Conservation (phyloP, 331 rosid genomes). For the Arachis monticola region DNA sequence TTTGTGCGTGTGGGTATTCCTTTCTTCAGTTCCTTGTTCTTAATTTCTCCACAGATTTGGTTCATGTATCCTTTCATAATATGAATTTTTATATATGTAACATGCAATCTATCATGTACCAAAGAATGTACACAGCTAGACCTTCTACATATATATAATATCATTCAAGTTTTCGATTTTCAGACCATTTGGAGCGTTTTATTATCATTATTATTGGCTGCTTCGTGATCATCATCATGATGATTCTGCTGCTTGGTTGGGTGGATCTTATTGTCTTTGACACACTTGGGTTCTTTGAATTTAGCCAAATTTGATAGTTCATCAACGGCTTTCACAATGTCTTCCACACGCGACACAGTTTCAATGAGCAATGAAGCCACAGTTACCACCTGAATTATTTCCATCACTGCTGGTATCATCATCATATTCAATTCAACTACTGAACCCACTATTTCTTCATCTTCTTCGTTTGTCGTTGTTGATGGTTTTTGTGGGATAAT, state of each 20-base stretch:
- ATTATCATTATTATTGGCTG: neutral
- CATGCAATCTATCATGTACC: conserved; percentile 31
- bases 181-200: conserved; percentile 37
- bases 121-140: conserved; percentile 20
- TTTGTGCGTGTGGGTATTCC: too few relatives aligned
- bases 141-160: neutral
- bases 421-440: neutral
- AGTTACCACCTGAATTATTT: conserved; percentile 65
- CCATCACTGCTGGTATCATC: conserved; percentile 45
- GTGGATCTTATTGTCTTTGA: conserved; percentile 31
- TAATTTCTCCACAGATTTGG: too few relatives aligned
- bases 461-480: neutral
- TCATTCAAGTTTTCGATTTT: neutral
- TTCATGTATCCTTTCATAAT: neutral
- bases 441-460: neutral
- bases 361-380: conserved; percentile 64
- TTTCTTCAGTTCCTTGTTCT: too few relatives aligned
- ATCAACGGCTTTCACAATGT: conserved; percentile 58
- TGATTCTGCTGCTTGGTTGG: neutral
- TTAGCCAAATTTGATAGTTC: conserved; percentile 58
- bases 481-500: neutral
- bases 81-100: conserved; percentile 4
- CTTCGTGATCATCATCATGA: neutral
- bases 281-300: conserved; percentile 37
- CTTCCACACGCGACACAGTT: conserved; percentile 60